Evolutionary conservation across 2,329 filamentous ascomycete genomes (phyloP).

Genomic region (Waltergamsia citrina): DNA sequence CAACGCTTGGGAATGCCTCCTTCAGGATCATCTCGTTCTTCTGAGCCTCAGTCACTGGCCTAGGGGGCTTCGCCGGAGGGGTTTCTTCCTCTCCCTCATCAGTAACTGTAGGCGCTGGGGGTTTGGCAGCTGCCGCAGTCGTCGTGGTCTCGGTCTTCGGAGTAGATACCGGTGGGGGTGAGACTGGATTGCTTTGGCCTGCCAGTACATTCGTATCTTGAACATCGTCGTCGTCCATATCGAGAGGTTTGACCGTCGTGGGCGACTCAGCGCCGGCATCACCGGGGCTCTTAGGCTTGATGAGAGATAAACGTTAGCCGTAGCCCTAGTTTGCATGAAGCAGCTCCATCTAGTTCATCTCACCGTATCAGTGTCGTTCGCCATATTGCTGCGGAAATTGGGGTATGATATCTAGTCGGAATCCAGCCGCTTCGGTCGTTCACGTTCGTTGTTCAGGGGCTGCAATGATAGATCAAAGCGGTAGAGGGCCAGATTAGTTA

Average conservation of each 20-base stretch:
- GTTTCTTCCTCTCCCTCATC: slow-evolving; percentile 13
- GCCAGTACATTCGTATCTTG: slow-evolving; percentile 48
- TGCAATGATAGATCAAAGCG: too few relatives aligned
- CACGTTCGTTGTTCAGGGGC: too few relatives aligned
- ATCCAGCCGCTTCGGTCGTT: too few relatives aligned
- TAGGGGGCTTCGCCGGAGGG: slow-evolving; percentile 73
- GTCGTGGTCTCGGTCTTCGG: slow-evolving; percentile 10
- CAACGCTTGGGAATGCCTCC: slow-evolving; percentile 86
- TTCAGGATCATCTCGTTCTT: slow-evolving; percentile 82
- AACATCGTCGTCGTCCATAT: slow-evolving; percentile 62
- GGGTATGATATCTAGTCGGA: too few relatives aligned
- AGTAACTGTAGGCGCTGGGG: slow-evolving; percentile 11
- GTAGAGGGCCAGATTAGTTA: too few relatives aligned
- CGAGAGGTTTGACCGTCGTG: slow-evolving; percentile 54
- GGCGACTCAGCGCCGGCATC: slow-evolving; percentile 50
- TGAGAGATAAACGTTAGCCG: slow-evolving; percentile 3
- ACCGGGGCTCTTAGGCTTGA: slow-evolving; percentile 32
- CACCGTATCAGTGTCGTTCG: slow-evolving; percentile 24
- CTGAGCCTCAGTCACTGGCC: slow-evolving; percentile 71
- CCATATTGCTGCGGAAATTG: too few relatives aligned
- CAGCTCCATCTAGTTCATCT: slow-evolving; percentile 2
- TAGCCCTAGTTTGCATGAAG: not conserved
- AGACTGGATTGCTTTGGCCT: slow-evolving; percentile 17
- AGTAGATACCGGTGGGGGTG: slow-evolving; percentile 7
- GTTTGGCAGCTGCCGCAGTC: slow-evolving; percentile 1